These are phyloP conservation scores for Globisporangium okanoganense DNA, from an alignment of 352 stramenopile species.

Conservation along the genomic window DNA sequence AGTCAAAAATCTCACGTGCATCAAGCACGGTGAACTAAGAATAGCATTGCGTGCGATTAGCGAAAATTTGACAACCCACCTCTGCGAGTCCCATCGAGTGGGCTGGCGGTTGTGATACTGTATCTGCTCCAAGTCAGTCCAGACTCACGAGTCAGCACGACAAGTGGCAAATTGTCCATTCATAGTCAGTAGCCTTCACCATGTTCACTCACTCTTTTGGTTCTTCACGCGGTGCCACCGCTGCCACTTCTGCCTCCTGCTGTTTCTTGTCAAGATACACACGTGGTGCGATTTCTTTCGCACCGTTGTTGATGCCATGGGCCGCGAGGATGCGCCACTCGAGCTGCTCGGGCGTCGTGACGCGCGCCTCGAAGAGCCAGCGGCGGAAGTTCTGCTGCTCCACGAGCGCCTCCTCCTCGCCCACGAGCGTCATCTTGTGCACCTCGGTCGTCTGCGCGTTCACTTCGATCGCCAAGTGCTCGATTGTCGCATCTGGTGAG, in stretches of 20 bases:
- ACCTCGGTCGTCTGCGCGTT: constrained; percentile 32
- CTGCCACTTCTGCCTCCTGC: not conserved
- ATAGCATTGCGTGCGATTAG: too few species aligned
- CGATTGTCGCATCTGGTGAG: constrained; percentile 26
- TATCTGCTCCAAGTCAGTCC: too few species aligned
- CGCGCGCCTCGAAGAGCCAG: constrained; percentile 32
- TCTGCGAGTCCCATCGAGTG: too few species aligned
- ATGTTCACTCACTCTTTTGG: not conserved
- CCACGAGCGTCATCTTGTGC: constrained; percentile 38
- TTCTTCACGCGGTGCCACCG: not conserved
- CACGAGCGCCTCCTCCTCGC: constrained; percentile 30
- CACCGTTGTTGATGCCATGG: constrained; percentile 24
- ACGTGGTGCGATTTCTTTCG: constrained; percentile 22
- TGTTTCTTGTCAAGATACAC: constrained; percentile 36
- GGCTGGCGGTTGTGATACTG: too few species aligned
- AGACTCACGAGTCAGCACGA: too few species aligned
- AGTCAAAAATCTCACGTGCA: too few species aligned
- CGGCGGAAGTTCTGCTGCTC: constrained; percentile 33
- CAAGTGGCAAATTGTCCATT: too few species aligned
- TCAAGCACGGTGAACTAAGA: too few species aligned
- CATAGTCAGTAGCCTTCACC: too few species aligned
- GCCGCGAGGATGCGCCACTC: constrained; percentile 35
- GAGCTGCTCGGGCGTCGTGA: constrained; percentile 26
- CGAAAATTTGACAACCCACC: too few species aligned
- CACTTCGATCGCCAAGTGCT: constrained; percentile 35